Percentiles rank a stretch among this genome's conserved stretches.
Conservation (phyloP, 306 rosid species). For the Sindora glabra region DNA sequence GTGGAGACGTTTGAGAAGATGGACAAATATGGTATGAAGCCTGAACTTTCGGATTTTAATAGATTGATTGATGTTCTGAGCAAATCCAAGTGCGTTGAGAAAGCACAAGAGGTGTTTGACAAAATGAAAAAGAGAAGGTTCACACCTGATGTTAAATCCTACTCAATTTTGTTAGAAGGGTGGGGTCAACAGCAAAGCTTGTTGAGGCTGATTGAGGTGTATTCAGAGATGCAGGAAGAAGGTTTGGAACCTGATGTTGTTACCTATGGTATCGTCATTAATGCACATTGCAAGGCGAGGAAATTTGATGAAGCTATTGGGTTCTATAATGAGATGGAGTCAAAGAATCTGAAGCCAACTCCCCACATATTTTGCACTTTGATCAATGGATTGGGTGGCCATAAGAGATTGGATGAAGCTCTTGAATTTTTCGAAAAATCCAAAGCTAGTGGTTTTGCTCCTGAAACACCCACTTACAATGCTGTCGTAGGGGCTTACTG, state of each 20-base stretch:
- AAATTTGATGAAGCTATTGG: slow-evolving; percentile 53
- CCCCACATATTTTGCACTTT: slow-evolving; percentile 75
- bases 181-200: slow-evolving; percentile 73
- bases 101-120: slow-evolving; percentile 78
- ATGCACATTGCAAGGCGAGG: slow-evolving; percentile 59
- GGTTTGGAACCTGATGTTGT: slow-evolving; percentile 75
- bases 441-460: slow-evolving; percentile 45
- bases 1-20: slow-evolving; percentile 61
- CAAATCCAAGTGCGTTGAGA: slow-evolving; percentile 50
- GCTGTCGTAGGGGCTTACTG: slow-evolving; percentile 90
- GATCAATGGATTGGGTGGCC: slow-evolving; percentile 73
- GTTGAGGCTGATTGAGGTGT: slow-evolving; percentile 62
- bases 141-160: slow-evolving; percentile 64
- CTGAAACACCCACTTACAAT: slow-evolving; percentile 65
- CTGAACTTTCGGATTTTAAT: slow-evolving; percentile 52
- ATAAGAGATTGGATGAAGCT: slow-evolving; percentile 68
- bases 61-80: slow-evolving; percentile 55
- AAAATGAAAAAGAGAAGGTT: slow-evolving; percentile 52
- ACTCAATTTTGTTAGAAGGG: slow-evolving; percentile 67
- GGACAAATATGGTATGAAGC: slow-evolving; percentile 54
- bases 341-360: slow-evolving; percentile 40
- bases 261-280: slow-evolving; percentile 62
- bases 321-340: slow-evolving; percentile 55
- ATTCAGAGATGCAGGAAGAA: slow-evolving; percentile 62
- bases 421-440: slow-evolving; percentile 44